Conservation (phyloP, 2,329 filamentous ascomycete species). For the Phialophora chinensis region DNA sequence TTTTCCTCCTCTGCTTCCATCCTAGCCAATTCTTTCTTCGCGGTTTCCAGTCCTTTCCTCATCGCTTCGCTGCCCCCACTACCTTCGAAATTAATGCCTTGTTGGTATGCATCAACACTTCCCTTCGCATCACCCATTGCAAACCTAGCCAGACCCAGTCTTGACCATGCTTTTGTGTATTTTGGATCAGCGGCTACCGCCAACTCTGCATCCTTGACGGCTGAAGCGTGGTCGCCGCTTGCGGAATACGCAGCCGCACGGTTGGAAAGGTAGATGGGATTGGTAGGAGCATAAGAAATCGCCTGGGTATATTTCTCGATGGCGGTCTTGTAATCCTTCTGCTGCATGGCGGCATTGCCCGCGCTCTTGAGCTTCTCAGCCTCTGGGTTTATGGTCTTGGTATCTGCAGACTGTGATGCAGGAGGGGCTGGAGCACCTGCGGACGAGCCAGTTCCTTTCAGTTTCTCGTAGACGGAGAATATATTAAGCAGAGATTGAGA, state of each 20-base stretch:
- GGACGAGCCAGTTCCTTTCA: constrained; percentile 69
- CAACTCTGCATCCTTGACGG: constrained; percentile 85
- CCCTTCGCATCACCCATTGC: constrained; percentile 89
- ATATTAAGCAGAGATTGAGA: constrained; percentile 87
- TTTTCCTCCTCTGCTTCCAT: constrained; percentile 64
- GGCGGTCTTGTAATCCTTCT: constrained; percentile 84
- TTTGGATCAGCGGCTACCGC: constrained; percentile 85
- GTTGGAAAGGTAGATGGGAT: constrained; percentile 97
- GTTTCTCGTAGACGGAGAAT: constrained; percentile 95
- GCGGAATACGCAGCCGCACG: constrained; percentile 92
- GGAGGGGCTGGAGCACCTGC: constrained; percentile 50
- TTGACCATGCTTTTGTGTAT: constrained; percentile 97
- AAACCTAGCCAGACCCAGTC: constrained; percentile 87
- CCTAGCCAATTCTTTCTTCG: constrained; percentile 84
- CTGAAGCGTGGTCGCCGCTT: constrained; percentile 80
- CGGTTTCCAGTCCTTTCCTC: constrained; percentile 96
- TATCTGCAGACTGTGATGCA: constrained; percentile 45
- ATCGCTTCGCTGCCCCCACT: constrained; percentile 94
- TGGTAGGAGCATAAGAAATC: constrained; percentile 77
- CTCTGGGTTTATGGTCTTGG: constrained; percentile 61
- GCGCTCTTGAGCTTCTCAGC: constrained; percentile 87
- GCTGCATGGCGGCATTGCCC: constrained; percentile 93
- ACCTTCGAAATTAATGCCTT: constrained; percentile 92
- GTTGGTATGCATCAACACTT: constrained; percentile 90
- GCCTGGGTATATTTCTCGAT: constrained; percentile 90